phyloP scores from a whole-genome alignment of 2,329 filamentous ascomycete genomes.

The Samsoniella hepiali region DNA sequence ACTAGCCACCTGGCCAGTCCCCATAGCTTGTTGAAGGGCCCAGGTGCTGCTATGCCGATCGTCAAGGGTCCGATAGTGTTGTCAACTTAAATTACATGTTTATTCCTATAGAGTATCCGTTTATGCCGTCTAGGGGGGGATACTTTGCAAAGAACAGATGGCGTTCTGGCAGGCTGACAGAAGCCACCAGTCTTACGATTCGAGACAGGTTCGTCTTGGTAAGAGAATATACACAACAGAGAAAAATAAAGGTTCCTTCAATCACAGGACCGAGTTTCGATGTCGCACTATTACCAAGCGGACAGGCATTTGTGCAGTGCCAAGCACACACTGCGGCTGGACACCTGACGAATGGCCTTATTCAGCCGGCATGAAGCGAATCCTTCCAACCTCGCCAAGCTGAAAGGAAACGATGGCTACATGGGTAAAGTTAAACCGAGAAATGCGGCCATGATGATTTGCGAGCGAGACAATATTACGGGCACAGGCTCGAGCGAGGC shows the following conservation, averaged over 20 bases:
- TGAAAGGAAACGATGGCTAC: not conserved
- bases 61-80: not conserved
- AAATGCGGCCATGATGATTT: not conserved
- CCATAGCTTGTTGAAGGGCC: no score
- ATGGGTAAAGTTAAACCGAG: no score
- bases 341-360: not conserved
- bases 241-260: no score
- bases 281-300: not conserved
- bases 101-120: no score
- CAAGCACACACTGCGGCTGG: not conserved
- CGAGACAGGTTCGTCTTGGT: no score
- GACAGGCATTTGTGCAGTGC: not conserved
- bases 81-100: not conserved
- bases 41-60: not conserved
- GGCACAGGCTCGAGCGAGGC: not conserved
- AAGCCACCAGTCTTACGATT: no score
- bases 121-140: no score
- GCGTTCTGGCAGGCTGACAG: no score
- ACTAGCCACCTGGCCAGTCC: not conserved
- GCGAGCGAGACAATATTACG: not conserved
- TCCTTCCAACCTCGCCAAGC: not conserved
- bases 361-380: not conserved
- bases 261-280: not conserved
- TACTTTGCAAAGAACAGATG: no score
- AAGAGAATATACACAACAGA: no score